Conservation (phyloP, 129 eudicot genomes). For the Lactuca sativa region DNA sequence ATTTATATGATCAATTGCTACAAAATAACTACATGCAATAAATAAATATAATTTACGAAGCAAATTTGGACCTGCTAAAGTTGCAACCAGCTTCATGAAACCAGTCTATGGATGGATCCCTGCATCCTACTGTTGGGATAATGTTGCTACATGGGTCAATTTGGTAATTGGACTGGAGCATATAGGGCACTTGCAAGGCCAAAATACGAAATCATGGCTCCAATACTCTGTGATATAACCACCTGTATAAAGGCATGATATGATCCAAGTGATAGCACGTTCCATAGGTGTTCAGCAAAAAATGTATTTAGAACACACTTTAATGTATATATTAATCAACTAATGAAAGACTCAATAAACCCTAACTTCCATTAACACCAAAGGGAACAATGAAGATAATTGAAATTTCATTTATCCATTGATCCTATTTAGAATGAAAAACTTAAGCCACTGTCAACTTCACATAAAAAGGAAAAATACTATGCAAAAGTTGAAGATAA, state of each 20-base stretch:
- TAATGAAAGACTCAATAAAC: neutral
- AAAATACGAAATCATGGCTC: conserved; percentile 59
- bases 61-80: conserved; percentile 79
- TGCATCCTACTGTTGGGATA: conserved; percentile 37
- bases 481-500: too few species aligned
- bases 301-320: too few species aligned
- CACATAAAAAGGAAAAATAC: too few species aligned
- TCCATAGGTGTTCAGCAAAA: too few species aligned
- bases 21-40: conserved; percentile 13
- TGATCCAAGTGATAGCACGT: too few species aligned
- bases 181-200: conserved; percentile 78
- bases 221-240: conserved; percentile 67
- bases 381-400: too few species aligned
- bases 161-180: conserved; percentile 54
- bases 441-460: too few species aligned
- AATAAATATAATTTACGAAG: conserved; percentile 3
- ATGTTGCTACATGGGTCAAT: conserved; percentile 58
- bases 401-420: too few species aligned
- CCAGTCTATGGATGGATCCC: conserved; percentile 73
- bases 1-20: neutral
- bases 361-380: too few species aligned
- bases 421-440: too few species aligned
- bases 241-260: conserved; percentile 30
- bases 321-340: too few species aligned
- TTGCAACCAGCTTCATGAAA: conserved; percentile 78